Evolutionary conservation across 257 asterid genomes (phyloP).

Genomic region (Gynochthodes officinalis): DNA sequence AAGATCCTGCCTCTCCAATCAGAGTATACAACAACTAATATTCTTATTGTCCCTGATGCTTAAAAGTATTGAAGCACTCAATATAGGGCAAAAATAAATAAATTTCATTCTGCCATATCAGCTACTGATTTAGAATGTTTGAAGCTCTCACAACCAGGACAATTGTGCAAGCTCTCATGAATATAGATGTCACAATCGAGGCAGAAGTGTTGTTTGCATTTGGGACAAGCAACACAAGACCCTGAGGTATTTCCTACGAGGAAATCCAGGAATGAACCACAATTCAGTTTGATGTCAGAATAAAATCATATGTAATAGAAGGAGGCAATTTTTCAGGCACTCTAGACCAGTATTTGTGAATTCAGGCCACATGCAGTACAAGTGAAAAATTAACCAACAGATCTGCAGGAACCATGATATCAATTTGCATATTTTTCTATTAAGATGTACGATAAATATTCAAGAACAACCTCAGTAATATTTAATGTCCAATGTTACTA

Average conservation of each 20-base stretch:
- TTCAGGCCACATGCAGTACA: neutral
- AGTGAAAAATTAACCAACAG: too few species aligned
- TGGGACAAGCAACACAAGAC: slow-evolving; percentile 69
- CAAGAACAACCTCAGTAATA: neutral
- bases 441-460: neutral
- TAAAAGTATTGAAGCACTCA: neutral
- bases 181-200: slow-evolving; percentile 94
- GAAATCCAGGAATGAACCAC: neutral
- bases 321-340: neutral
- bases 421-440: neutral
- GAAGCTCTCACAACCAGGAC: slow-evolving; percentile 96
- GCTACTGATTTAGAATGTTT: slow-evolving; percentile 41
- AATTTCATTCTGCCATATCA: slow-evolving; percentile 28
- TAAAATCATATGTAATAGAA: neutral
- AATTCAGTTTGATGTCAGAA: neutral
- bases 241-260: slow-evolving; percentile 68
- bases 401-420: neutral
- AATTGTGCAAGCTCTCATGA: slow-evolving; percentile 95
- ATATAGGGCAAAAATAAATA: neutral
- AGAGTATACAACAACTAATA: neutral
- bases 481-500: neutral
- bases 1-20: neutral
- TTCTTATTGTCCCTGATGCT: neutral
- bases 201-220: slow-evolving; percentile 83
- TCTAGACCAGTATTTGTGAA: neutral